Conservation (phyloP, 192 early-diverging fungal genomes). For the Physocladia obscura region DNA sequence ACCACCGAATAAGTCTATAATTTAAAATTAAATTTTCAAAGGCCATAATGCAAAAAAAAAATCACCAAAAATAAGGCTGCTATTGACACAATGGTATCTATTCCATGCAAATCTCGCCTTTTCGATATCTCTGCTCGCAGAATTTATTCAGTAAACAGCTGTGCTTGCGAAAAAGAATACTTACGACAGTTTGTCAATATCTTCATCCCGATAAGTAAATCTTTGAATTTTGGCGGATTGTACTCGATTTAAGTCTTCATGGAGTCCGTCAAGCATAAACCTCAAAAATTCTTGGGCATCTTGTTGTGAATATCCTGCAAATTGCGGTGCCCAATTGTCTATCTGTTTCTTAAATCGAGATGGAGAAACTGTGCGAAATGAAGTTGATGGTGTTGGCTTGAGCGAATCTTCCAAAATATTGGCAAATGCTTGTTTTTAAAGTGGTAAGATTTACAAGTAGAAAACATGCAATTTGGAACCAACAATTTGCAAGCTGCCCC, state of each 20-base stretch:
- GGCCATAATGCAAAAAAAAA: not conserved
- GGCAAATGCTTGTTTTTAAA: constrained; percentile 31
- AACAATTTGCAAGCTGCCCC: constrained; percentile 43
- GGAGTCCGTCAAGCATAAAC: constrained; percentile 50
- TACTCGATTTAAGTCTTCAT: constrained; percentile 53
- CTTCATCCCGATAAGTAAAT: constrained; percentile 46
- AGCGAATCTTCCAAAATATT: constrained; percentile 20
- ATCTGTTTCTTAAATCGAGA: constrained; percentile 72
- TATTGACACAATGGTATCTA: constrained; percentile 31
- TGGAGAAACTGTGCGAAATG: constrained; percentile 59
- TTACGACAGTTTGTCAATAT: constrained; percentile 44
- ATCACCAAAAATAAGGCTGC: constrained; percentile 45
- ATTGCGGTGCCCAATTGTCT: constrained; percentile 73
- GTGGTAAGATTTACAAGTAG: not conserved
- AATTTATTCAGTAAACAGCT: not conserved
- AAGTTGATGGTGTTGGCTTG: not conserved
- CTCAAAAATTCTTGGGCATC: constrained; percentile 59
- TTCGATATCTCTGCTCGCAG: constrained; percentile 38
- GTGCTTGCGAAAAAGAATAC: not conserved
- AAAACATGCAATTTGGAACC: constrained; percentile 5
- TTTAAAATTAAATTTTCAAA: not conserved
- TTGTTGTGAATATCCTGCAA: constrained; percentile 64
- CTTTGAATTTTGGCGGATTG: constrained; percentile 7
- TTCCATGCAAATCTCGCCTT: constrained; percentile 53
- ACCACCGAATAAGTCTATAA: constrained; percentile 52